These are phyloP conservation scores for Chaetothyriales sp. DNA, from an alignment of 2,329 filamentous ascomycete genomes.

Conservation along the genomic window DNA sequence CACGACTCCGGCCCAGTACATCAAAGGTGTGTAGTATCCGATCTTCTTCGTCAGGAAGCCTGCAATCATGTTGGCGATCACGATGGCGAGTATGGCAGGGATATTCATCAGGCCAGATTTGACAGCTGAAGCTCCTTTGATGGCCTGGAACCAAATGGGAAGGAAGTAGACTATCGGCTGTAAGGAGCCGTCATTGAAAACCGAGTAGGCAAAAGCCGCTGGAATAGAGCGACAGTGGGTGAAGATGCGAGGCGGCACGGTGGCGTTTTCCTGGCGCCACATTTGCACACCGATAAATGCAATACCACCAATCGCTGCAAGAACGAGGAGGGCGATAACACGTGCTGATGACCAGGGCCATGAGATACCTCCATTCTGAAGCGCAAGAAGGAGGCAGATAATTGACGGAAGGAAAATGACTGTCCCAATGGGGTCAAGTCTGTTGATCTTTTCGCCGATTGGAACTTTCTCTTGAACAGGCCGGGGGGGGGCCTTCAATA, in stretches of 20 bases:
- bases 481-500: conserved; percentile 19
- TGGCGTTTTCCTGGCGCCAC: conserved; percentile 42
- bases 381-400: conserved; percentile 46
- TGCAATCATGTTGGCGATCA: conserved; percentile 13
- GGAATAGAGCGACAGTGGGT: conserved; percentile 40
- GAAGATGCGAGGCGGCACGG: conserved; percentile 43
- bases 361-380: conserved; percentile 40
- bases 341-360: conserved; percentile 24
- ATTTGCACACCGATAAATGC: conserved; percentile 37
- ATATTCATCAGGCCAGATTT: conserved; percentile 18
- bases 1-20: conserved; percentile 19
- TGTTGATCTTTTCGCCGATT: conserved; percentile 17
- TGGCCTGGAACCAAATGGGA: conserved; percentile 22
- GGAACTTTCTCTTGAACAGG: conserved; percentile 9
- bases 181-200: conserved; percentile 14
- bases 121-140: conserved; percentile 22
- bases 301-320: conserved; percentile 22
- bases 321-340: conserved; percentile 24
- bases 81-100: background rate
- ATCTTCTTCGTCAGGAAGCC: conserved; percentile 17
- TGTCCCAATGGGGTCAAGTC: conserved; percentile 46
- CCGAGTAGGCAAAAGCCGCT: conserved; percentile 33
- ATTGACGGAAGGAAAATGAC: conserved; percentile 47
- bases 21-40: conserved; percentile 13
- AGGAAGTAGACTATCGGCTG: conserved; percentile 18